These are phyloP conservation scores for Rhododendron griersonianum DNA, from an alignment of 148 eudicot species.

Conservation along the genomic window DNA sequence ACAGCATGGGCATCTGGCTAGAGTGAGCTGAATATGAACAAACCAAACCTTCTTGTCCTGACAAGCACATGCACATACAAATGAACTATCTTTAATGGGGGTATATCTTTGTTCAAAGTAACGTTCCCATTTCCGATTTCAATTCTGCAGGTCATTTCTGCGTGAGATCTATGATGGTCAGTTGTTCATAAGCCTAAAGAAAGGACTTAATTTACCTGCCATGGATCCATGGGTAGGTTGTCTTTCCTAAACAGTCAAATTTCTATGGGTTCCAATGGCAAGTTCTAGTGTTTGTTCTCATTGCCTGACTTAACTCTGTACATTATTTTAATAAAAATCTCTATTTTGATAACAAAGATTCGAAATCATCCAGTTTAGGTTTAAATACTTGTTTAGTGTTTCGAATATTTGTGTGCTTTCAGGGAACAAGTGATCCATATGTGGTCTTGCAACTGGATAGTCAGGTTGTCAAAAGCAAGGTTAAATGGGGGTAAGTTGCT, in stretches of 20 bases:
- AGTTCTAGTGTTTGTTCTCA: neutral
- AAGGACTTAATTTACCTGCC: slow-evolving; percentile 74
- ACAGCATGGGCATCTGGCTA: neutral
- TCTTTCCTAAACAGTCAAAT: slow-evolving; percentile 5
- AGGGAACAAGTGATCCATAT: slow-evolving; percentile 99
- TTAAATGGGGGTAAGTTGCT: slow-evolving; percentile 84
- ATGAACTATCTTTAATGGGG: neutral
- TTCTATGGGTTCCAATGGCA: slow-evolving; percentile 1
- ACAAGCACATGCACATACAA: neutral
- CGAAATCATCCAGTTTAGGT: neutral
- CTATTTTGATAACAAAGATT: neutral
- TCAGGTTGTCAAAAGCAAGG: slow-evolving; percentile 81
- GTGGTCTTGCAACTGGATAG: slow-evolving; percentile 72
- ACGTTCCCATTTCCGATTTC: neutral
- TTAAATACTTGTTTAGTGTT: neutral
- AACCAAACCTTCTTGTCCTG: neutral
- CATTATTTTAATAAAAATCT: neutral
- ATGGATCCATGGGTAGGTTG: slow-evolving; percentile 96
- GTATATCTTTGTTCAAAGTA: neutral
- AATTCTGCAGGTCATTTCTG: slow-evolving; percentile 64
- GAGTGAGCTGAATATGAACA: neutral
- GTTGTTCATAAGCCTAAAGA: slow-evolving; percentile 74
- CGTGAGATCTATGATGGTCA: slow-evolving; percentile 96
- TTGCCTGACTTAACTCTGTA: neutral
- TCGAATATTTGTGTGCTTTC: slow-evolving; percentile 19